Evolutionary conservation across 2,329 filamentous ascomycete genomes (phyloP).

Genomic region (Trichoderma harzianum): DNA sequence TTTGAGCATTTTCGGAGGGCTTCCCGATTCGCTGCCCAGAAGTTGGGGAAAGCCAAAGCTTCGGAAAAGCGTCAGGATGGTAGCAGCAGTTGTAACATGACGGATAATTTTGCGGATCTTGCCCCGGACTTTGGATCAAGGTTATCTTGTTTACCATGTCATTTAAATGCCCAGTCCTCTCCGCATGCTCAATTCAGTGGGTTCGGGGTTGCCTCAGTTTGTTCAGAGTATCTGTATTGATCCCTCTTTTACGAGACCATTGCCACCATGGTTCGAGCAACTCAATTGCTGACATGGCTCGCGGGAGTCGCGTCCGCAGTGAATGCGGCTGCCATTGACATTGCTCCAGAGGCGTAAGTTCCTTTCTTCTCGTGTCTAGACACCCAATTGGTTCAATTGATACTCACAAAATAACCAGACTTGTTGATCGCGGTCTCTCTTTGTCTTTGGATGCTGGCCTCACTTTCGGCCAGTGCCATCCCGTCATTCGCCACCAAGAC

Average conservation of each 20-base stretch:
- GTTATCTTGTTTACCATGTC: background rate
- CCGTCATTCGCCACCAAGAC: background rate
- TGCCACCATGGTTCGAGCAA: conserved; percentile 6
- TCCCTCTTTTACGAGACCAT: background rate
- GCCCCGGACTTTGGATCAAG: background rate
- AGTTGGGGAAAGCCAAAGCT: background rate
- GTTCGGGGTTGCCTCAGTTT: background rate
- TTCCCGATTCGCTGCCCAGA: conserved; percentile 10
- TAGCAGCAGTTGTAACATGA: background rate
- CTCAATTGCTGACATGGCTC: conserved; percentile 11
- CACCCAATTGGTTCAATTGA: too few relatives aligned
- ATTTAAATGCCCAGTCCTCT: background rate
- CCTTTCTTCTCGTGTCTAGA: background rate
- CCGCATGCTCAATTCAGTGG: background rate
- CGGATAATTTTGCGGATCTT: conserved; percentile 1
- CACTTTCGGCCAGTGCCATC: conserved; percentile 11
- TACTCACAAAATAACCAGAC: background rate
- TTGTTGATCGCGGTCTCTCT: background rate
- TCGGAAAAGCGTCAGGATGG: background rate
- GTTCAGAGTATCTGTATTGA: background rate
- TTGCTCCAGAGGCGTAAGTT: conserved; percentile 9
- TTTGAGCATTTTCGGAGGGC: background rate
- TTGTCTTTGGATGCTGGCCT: background rate
- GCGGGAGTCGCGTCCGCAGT: conserved; percentile 1
- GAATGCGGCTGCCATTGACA: conserved; percentile 1